Conservation (phyloP, 805 yeast genomes). For the Wickerhamiella sergipiensis region DNA sequence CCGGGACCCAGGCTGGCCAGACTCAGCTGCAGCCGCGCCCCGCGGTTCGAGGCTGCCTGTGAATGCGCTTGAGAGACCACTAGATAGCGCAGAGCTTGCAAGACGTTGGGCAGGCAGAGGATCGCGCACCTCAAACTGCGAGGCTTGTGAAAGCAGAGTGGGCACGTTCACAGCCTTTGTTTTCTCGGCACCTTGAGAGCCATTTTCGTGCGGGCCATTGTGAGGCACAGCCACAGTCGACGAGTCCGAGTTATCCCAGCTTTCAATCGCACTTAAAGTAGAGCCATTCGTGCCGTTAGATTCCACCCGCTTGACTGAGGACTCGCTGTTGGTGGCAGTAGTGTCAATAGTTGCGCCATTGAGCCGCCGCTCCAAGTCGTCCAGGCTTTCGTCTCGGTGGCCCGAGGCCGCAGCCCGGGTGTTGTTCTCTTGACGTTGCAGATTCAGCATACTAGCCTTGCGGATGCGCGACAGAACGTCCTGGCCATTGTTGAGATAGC, state of each 20-base stretch:
- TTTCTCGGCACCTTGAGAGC: background rate
- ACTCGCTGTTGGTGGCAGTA: background rate
- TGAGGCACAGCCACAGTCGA: background rate
- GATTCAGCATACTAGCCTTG: slow-evolving; percentile 4
- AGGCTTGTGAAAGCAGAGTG: background rate
- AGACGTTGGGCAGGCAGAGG: background rate
- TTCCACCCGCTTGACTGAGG: background rate
- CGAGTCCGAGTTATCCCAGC: background rate
- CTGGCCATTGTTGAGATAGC: slow-evolving; percentile 5
- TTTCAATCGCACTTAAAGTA: slow-evolving; percentile 5
- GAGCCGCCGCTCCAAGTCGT: slow-evolving; percentile 7
- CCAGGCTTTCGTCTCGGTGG: slow-evolving; percentile 4
- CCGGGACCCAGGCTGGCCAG: background rate
- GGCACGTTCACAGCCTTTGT: background rate
- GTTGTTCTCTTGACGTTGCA: background rate
- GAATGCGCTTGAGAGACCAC: background rate
- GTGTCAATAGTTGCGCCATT: slow-evolving; percentile 3
- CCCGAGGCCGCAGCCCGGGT: background rate
- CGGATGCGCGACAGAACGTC: slow-evolving; percentile 6
- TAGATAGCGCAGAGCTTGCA: background rate
- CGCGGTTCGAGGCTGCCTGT: background rate
- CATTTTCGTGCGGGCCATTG: background rate
- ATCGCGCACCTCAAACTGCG: background rate
- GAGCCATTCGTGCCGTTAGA: slow-evolving; percentile 6
- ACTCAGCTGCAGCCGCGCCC: too few species aligned